Conservation (phyloP, 169 alveolate species). For the Eimeria tenella region DNA sequence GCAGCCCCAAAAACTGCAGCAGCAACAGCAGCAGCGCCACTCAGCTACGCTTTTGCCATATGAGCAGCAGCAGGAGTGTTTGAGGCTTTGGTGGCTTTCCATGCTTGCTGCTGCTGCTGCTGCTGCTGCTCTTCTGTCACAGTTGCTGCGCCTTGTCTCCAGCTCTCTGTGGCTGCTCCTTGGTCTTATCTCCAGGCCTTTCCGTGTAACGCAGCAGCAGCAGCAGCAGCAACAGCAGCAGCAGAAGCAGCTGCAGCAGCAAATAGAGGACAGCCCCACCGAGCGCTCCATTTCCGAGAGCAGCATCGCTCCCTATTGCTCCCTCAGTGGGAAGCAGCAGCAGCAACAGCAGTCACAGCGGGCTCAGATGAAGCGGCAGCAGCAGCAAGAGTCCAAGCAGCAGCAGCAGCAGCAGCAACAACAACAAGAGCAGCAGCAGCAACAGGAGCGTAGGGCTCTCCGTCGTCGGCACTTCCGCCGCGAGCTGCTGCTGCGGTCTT, state of each 20-base stretch:
- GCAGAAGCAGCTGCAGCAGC: constrained; percentile 15
- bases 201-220: neutral
- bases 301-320: neutral
- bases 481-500: neutral
- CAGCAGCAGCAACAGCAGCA: constrained; percentile 19
- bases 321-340: neutral
- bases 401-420: constrained; percentile 4
- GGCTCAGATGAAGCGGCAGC: neutral
- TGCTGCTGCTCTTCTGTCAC: neutral
- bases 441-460: neutral
- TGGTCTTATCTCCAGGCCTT: neutral
- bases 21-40: neutral
- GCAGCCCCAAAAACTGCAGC: constrained; percentile 18
- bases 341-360: neutral
- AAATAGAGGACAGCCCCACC: neutral
- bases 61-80: constrained; percentile 38
- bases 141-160: neutral
- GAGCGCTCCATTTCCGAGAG: neutral
- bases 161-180: constrained; percentile 10
- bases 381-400: neutral
- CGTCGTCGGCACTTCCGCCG: neutral
- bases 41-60: neutral
- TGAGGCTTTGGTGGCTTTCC: constrained; percentile 2
- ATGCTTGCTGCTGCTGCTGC: constrained; percentile 36
- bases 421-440: constrained; percentile 8